These are phyloP conservation scores for Singerocomus inundabilis DNA, from an alignment of 1,284 basidiomycete species.

Conservation along the genomic window DNA sequence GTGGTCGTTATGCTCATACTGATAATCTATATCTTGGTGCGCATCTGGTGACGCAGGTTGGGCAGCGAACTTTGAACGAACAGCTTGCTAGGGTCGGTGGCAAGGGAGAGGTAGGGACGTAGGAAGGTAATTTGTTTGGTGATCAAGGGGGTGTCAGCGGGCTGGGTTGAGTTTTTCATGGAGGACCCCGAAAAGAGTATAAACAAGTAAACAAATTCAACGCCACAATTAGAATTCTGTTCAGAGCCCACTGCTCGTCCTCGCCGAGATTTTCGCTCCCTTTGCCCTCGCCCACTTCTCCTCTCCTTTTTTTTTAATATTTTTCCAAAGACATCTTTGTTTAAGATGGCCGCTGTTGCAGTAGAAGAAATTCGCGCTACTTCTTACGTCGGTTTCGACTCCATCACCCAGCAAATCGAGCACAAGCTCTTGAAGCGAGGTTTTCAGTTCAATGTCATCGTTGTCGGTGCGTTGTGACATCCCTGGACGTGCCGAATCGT, in stretches of 20 bases:
- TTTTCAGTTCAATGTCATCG: constrained; percentile 98
- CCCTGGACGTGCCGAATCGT: not conserved
- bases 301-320: constrained; percentile 16
- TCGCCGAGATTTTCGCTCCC: constrained; percentile 22
- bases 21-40: constrained; percentile 29
- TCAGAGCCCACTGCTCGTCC: constrained; percentile 14
- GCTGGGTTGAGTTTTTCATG: constrained; percentile 10
- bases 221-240: constrained; percentile 25
- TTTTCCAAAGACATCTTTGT: constrained; percentile 13
- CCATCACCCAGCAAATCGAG: constrained; percentile 97
- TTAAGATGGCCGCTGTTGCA: constrained; percentile 42
- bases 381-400: constrained; percentile 92
- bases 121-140: constrained; percentile 3
- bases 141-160: constrained; percentile 20
- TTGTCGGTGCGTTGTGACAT: constrained; percentile 71
- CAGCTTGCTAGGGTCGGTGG: not conserved
- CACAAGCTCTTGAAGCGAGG: constrained; percentile 98
- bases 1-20: constrained; percentile 27
- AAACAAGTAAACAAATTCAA: constrained; percentile 36
- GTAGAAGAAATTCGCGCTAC: constrained; percentile 82
- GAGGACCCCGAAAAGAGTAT: constrained; percentile 26
- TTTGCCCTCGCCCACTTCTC: constrained; percentile 11
- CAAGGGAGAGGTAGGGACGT: not conserved
- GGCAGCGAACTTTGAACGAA: constrained; percentile 31
- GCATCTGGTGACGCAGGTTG: constrained; percentile 27